Base-by-base conservation (phyloP, 1,284 basidiomycete species). In the Meripilus lineatus region DNA sequence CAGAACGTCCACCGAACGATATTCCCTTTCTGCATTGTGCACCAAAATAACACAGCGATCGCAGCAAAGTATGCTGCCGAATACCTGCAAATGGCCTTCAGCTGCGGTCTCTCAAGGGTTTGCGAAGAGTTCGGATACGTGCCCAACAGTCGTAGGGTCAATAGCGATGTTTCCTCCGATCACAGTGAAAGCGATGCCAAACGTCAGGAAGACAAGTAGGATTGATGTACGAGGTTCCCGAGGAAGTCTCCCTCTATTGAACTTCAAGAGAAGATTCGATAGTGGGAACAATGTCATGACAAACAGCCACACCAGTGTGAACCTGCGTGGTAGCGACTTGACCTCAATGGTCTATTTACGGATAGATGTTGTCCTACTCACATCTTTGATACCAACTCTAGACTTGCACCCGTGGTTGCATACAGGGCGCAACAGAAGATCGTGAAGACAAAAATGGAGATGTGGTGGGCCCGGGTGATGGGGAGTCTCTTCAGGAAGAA, bases 261-360 rank as follows among this genome's bases (percentile, higher is more conserved):
- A 81, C 48, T 77, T 78, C 30, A 88, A 66, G 4, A 85, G 48
- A 3, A 86, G 54, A 10, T 79, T 65, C 1, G 80, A 74, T 14
- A 82, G 30, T 0, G 81, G 82, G 51, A 84, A 86, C 18, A 84
- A 58, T 1, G 67, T 58, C 77, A 84, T 81, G 35, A 84, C 75
- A 5, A 70, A 65, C 14, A 85, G 66, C 77, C 81, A 85, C 3
- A 74, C 75, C 10, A 84, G 66, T 2, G 77, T 73, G 59, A 80
- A 82, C 69, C 75, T 75, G 32, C 5, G 3, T n/a, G n/a, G n/a
- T n/a, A n/a, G n/a, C n/a, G n/a, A n/a, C n/a, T n/a, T n/a, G n/a
- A n/a, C n/a, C n/a, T n/a, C n/a, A n/a, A n/a, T n/a, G n/a, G n/a
- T n/a, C n/a, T n/a, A n/a, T n/a, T n/a, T n/a, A n/a, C n/a, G n/a